Evolutionary conservation across 345 rosid species (phyloP), one percentile per base, ranked within the genome.

Genomic region (Tarenaya hassleriana): DNA sequence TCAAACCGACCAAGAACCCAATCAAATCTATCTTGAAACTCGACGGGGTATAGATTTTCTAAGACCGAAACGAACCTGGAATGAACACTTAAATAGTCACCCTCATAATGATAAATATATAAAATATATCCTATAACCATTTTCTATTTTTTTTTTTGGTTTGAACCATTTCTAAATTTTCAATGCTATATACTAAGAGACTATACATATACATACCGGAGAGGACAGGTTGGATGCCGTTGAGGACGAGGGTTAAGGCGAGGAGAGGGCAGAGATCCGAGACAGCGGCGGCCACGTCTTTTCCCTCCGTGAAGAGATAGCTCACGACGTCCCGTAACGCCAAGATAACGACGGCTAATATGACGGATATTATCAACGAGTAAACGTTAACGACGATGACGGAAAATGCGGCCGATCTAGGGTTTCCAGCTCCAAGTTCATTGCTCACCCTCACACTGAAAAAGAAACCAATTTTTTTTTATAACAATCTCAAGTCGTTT

Each of bases 371-470:
- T 1, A 73, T 16, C 52, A 74, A 58, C 0, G 89, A 81, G 32
- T 59, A 41, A 0, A 59, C 8, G 3, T 81, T 83, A 56, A 81
- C 82, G 3, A 77, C 4, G 5, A 45, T 58, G 5, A 84, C 94
- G 0, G 94, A 84, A 53, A 83, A 83, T 18, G 78, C 56, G 1
- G 87, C 87, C 16, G 89, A 66, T 60, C 72, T 79, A 0, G 94
- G 89, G 41, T 83, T 82, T 16, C 77, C 78, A 1, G 82, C 87
- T 76, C 96, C 96, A 10, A 81, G 81, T 61, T 83, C 96, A 32
- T 87, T 87, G 66, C 84, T 78, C 18, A 81, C 94, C 60, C 96
- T 74, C 46, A 83, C 96, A 51, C 96, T 83, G 72, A 5, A 11
- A n/a, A n/a, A 16, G 9, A 20, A 19, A 5, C 32, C 17, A 6